Conservation (phyloP, 139 green algal genomes). For the Closterium sp. region DNA sequence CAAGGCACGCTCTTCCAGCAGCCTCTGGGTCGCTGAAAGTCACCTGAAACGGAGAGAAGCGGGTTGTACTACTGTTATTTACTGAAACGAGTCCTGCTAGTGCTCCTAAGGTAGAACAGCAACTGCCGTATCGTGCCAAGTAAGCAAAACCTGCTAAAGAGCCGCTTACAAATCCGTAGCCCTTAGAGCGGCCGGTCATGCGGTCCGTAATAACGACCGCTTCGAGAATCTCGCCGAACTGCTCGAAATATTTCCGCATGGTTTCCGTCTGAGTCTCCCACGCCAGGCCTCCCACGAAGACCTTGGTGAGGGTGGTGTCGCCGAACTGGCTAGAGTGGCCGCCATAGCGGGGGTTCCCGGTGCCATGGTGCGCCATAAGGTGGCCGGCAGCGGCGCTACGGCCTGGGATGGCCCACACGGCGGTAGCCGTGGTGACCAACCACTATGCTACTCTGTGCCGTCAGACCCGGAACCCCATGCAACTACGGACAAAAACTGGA, state of each 20-base stretch:
- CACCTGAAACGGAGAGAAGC: conserved; percentile 21
- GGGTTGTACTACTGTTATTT: not conserved
- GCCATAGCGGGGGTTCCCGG: not conserved
- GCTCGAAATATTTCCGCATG: conserved; percentile 50
- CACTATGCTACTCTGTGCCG: not conserved
- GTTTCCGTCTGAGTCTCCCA: conserved; percentile 53
- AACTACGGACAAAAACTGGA: not conserved
- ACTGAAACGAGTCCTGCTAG: not conserved
- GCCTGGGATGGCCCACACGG: not conserved
- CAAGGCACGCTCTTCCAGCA: conserved; percentile 20
- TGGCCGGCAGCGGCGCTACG: not conserved
- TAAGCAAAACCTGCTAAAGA: not conserved
- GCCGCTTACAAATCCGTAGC: conserved; percentile 48
- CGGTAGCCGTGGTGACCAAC: not conserved
- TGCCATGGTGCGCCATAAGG: not conserved
- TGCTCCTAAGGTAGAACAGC: not conserved
- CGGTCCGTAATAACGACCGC: conserved; percentile 51
- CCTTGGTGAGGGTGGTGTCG: conserved; percentile 52
- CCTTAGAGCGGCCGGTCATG: conserved; percentile 46
- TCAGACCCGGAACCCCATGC: not conserved
- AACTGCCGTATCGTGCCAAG: not conserved
- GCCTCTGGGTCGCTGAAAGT: conserved; percentile 42
- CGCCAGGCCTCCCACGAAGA: conserved; percentile 50
- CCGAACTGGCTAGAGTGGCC: conserved; percentile 33
- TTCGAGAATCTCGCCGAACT: conserved; percentile 52